phyloP scores from a whole-genome alignment of 352 stramenopile species.

The Phytopythium delawarense region DNA sequence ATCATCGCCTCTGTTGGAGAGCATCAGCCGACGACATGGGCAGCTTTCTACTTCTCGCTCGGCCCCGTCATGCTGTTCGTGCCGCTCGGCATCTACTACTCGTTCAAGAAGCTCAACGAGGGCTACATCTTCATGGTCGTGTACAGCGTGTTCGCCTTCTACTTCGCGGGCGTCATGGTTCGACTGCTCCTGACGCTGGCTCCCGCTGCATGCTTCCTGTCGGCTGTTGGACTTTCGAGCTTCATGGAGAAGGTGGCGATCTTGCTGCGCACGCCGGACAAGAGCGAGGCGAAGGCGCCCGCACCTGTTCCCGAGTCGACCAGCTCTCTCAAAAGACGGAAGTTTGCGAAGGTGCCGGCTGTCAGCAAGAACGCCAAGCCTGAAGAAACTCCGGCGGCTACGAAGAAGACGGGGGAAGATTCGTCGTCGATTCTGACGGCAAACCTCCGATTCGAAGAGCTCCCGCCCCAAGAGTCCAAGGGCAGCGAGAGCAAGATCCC shows the following conservation, averaged over 20 bases:
- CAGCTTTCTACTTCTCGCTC: conserved; percentile 91
- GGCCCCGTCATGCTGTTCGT: conserved; percentile 85
- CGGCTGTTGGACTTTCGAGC: conserved; percentile 73
- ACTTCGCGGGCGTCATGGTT: conserved; percentile 93
- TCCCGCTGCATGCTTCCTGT: conserved; percentile 86
- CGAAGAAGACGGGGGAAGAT: background rate
- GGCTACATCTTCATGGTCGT: conserved; percentile 90
- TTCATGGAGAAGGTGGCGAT: conserved; percentile 45
- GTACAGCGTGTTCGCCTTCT: conserved; percentile 89
- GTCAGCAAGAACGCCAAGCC: conserved; percentile 1
- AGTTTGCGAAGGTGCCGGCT: conserved; percentile 7
- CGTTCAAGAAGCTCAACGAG: conserved; percentile 65
- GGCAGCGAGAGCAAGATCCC: conserved; percentile 13
- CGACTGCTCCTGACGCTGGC: conserved; percentile 90
- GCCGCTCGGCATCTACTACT: conserved; percentile 88
- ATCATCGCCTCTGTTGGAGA: conserved; percentile 94
- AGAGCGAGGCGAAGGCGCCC: background rate
- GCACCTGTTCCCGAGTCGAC: background rate
- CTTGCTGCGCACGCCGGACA: conserved; percentile 5
- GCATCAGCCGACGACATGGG: conserved; percentile 93
- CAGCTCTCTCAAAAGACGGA: conserved; percentile 6
- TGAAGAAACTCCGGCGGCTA: background rate
- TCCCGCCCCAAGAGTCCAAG: conserved; percentile 2
- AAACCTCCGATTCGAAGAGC: conserved; percentile 27
- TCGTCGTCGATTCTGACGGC: conserved; percentile 7